Percentiles rank a stretch among this genome's conserved stretches.
Conservation (phyloP, 176 grass and related monocot species). For the Puya raimondii region DNA sequence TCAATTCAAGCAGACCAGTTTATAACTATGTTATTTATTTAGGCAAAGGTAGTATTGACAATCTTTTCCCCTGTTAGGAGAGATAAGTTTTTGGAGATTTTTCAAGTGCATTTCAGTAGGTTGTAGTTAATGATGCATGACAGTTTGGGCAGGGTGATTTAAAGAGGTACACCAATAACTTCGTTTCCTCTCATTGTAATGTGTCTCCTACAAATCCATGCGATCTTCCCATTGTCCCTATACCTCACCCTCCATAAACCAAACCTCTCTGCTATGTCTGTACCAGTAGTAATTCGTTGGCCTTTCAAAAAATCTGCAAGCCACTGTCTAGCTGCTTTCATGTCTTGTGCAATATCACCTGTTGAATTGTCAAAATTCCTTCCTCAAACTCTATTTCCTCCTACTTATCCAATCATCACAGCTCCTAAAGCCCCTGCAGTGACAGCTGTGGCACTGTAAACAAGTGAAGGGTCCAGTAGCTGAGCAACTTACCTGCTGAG, state of each 20-base stretch:
- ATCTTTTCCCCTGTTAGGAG: too few species aligned
- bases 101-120: not conserved
- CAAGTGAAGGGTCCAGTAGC: conserved; percentile 51
- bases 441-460: conserved; percentile 33
- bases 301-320: conserved; percentile 79
- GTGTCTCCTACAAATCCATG: too few species aligned
- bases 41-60: too few species aligned
- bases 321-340: conserved; percentile 67
- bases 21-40: too few species aligned
- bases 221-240: conserved; percentile 10
- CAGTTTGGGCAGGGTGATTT: conserved; percentile 11
- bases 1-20: too few species aligned
- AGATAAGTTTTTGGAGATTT: too few species aligned
- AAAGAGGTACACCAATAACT: conserved; percentile 61
- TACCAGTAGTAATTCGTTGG: conserved; percentile 45
- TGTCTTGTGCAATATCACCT: conserved; percentile 42
- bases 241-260: conserved; percentile 10
- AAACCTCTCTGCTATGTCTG: too few species aligned
- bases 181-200: conserved; percentile 36
- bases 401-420: conserved; percentile 31
- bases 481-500: conserved; percentile 56
- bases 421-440: conserved; percentile 58
- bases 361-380: conserved; percentile 14
- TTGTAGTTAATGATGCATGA: not conserved
- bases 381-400: conserved; percentile 26